Base-by-base conservation (phyloP, 306 rosid genomes). In the Cyclanthera cordifolia region DNA sequence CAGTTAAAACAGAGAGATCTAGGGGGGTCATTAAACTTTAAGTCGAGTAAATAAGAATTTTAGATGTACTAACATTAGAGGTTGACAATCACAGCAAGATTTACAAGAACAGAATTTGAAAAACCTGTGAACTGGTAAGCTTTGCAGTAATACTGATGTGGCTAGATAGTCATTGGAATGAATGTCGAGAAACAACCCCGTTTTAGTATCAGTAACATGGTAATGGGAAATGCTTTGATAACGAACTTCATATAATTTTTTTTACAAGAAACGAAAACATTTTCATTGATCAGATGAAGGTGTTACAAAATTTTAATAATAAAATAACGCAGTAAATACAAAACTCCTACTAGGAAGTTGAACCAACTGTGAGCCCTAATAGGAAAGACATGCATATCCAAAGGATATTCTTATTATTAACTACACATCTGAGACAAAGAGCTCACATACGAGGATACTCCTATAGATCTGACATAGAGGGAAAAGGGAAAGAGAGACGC, bases 81-180 rank as follows among this genome's bases (percentile, higher is more conserved):
- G 39, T 24, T 20, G 39, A 20, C 41, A 46, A 46, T 66, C 54
- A 46, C 8, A 54, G 23, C 1, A 6, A 66, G 21, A 54, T 15
- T 66, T 46, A 24, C 70, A 46, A 66, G 39, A 66, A 34, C 45
- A 46, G 70, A 66, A 24, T 46, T 66, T 46, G 54, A 25, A 65
- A 24, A 66, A 49, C 32, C 4, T 66, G 17, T 6, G 24, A 66
- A 24, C 19, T 46, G 7, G 41, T 19, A 65, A 49, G 41, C 52
- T 46, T 46, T 4, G 19, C 6, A 24, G 46, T 66, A 24, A 23
- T 66, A 24, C 52, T 23, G 39, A 46, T 66, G 20, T 21, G 4
- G 54, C 15, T 24, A 24, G 28, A 34, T 19, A 60, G 28, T 34
- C n/a, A 1, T 10, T 37, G 68, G 49, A 60, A 60, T 59, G 49